Evolutionary conservation across 1,284 basidiomycete genomes (phyloP).

Genomic region (Paramarasmius palmivorus): DNA sequence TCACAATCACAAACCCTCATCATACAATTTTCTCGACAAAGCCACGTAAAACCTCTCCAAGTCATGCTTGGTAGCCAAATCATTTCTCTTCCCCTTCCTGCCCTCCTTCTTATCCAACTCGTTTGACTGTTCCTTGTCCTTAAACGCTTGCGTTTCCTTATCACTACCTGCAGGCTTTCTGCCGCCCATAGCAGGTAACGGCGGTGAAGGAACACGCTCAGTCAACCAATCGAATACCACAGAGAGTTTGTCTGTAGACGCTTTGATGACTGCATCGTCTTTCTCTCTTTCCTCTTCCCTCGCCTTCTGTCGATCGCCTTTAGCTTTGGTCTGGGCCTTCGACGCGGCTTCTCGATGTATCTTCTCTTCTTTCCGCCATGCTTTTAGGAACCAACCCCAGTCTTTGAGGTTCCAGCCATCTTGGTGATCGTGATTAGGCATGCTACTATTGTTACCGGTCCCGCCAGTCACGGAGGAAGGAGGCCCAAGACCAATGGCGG

Average conservation of each 20-base stretch:
- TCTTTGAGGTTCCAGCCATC: conserved; percentile 36
- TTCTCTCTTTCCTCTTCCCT: conserved; percentile 33
- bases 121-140: not conserved
- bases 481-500: conserved; percentile 38
- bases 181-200: conserved; percentile 20
- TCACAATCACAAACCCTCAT: conserved; percentile 65
- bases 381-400: conserved; percentile 60
- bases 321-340: not conserved
- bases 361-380: conserved; percentile 57
- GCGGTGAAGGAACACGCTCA: conserved; percentile 60
- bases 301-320: conserved; percentile 20
- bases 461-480: not conserved
- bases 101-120: conserved; percentile 11
- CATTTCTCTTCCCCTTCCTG: conserved; percentile 31
- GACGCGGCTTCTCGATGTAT: conserved; percentile 25
- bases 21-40: conserved; percentile 74
- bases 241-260: conserved; percentile 70
- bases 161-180: conserved; percentile 16
- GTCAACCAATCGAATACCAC: conserved; percentile 76
- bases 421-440: not conserved
- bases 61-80: conserved; percentile 60
- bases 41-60: conserved; percentile 79
- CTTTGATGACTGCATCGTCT: conserved; percentile 60
- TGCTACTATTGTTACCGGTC: not conserved
- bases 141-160: conserved; percentile 8